Percentiles rank a stretch among this genome's conserved stretches.
Conservation (phyloP, 2,329 filamentous ascomycete genomes). For the Penicillium psychrosexuale region DNA sequence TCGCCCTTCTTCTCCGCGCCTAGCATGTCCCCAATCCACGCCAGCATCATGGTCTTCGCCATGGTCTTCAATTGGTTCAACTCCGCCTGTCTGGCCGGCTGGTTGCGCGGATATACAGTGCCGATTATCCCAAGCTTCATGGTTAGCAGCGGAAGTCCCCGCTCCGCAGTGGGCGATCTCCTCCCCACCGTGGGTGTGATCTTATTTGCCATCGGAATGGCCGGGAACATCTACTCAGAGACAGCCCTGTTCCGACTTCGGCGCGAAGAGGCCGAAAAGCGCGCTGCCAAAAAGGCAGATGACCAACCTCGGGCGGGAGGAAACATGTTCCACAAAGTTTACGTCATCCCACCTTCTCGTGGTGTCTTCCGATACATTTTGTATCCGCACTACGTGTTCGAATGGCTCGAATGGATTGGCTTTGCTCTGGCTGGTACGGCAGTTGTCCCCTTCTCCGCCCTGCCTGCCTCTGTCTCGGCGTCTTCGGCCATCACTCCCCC, state of each 20-base stretch:
- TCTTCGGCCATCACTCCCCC: conserved; percentile 17
- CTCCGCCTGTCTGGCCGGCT: conserved; percentile 71
- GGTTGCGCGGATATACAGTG: conserved; percentile 75
- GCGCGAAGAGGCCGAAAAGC: conserved; percentile 56
- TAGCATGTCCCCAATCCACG: conserved; percentile 87
- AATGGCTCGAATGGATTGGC: conserved; percentile 94
- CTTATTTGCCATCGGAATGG: conserved; percentile 72
- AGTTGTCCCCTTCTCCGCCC: conserved; percentile 28
- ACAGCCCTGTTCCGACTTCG: conserved; percentile 85
- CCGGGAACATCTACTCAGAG: conserved; percentile 84
- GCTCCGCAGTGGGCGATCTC: conserved; percentile 16
- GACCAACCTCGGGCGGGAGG: conserved; percentile 25
- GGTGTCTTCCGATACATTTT: conserved; percentile 80
- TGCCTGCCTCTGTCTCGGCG: not conserved
- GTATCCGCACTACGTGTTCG: conserved; percentile 90
- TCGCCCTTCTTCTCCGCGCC: conserved; percentile 77
- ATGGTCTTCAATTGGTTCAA: conserved; percentile 76
- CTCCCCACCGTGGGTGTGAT: conserved; percentile 62
- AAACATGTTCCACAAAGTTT: conserved; percentile 70
- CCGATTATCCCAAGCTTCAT: conserved; percentile 18
- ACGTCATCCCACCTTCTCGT: conserved; percentile 75
- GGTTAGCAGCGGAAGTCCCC: conserved; percentile 11
- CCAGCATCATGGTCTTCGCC: conserved; percentile 62
- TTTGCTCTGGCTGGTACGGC: conserved; percentile 64
- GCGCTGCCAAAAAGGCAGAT: conserved; percentile 54